Base-by-base conservation (phyloP, 345 rosid species). In the Hevea brasiliensis region DNA sequence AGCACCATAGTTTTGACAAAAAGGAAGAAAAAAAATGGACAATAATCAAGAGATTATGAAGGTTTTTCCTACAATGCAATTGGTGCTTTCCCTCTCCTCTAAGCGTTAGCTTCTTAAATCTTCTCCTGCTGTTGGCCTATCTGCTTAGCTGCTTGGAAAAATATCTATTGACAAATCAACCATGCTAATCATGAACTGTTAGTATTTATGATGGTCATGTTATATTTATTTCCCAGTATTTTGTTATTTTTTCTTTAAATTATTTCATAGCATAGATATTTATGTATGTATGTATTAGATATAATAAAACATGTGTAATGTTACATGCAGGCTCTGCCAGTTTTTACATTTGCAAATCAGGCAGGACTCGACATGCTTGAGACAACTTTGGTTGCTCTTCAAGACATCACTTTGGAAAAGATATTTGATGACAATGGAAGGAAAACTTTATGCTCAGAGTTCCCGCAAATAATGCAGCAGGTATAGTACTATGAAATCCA, bases 381-480 rank as follows among this genome's bases (percentile, higher is more conserved):
- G 61, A 77, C 80, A 72, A 77, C 80, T 20, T 77, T 77, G 72
- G 76, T 77, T 51, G 80, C 76, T 20, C 72, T 76, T 63, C 79
- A 76, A 65, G 79, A 76, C 71, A 76, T 76, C 65, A 70, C 74
- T 57, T 65, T 76, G 66, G 75, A 76, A 57, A 77, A 77, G 60
- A 72, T 77, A 65, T 77, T 77, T 53, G 80, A 77, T 66, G 80
- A 77, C 37, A 71, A 72, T 66, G 80, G 76, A 58, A 65, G 76
- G 76, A 77, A 77, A 61, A 72, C 63, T 6, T 67, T 77, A 68
- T 72, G 72, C 72, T 72, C 80, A n/a, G 80, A 77, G 60, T 77
- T 77, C 47, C 80, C 80, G 37, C 80, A 77, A 37, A 77, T 77
- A 77, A 77, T 72, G 76, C 80, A 77, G 66, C 80, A 77, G 80